Percentiles rank a stretch among this genome's conserved stretches.
phyloP scores from a whole-genome alignment of 345 rosid genomes.

The Linum usitatissimum region DNA sequence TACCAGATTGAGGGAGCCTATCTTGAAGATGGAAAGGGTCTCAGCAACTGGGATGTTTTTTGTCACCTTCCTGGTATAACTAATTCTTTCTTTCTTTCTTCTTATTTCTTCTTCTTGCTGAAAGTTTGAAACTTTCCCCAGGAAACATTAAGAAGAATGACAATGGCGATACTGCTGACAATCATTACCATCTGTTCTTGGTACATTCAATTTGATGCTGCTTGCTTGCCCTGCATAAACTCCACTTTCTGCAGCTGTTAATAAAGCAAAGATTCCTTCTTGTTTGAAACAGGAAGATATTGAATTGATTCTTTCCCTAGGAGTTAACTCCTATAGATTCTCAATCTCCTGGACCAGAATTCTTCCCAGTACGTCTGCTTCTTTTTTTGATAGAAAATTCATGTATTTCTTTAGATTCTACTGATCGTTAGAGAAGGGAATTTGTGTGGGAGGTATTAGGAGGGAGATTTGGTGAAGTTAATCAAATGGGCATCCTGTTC shows the following conservation, averaged over 20 bases:
- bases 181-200: constrained; percentile 25
- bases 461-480: constrained; percentile 33
- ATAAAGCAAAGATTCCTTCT: neutral
- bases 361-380: neutral
- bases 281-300: neutral
- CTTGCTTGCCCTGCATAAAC: neutral
- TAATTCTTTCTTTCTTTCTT: neutral
- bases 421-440: neutral
- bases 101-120: neutral
- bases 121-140: neutral
- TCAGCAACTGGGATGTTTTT: constrained; percentile 48
- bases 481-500: constrained; percentile 28
- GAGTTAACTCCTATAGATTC: neutral
- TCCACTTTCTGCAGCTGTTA: neutral
- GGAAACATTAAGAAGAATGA: constrained; percentile 12
- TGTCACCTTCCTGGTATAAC: constrained; percentile 32
- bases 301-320: neutral
- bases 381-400: too few relatives aligned
- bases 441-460: constrained; percentile 12
- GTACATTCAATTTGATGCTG: constrained; percentile 3
- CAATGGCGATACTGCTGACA: constrained; percentile 23
- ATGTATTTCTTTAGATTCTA: neutral
- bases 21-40: constrained; percentile 36
- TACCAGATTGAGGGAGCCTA: constrained; percentile 43
- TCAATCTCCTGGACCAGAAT: neutral